Conservation (phyloP, 2,329 filamentous ascomycete species). For the Aspergillus sergii region DNA sequence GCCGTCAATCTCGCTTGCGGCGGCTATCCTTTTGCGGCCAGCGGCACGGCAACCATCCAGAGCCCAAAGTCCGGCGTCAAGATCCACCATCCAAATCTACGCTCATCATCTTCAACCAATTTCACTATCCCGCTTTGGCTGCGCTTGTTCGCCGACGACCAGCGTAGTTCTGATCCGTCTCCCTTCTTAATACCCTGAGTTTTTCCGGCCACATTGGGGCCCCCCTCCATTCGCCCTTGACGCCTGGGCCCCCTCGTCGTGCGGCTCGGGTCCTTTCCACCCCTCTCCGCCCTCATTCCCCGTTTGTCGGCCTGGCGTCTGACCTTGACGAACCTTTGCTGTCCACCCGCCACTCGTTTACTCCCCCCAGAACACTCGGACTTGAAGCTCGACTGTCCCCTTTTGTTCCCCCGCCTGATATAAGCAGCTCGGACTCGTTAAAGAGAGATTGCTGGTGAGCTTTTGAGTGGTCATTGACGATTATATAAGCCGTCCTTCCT, state of each 20-base stretch:
- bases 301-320: conserved; percentile 24
- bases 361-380: background rate
- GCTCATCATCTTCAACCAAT: conserved; percentile 20
- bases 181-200: conserved; percentile 3
- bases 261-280: conserved; percentile 31
- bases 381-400: background rate
- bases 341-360: conserved; percentile 7
- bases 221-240: conserved; percentile 13
- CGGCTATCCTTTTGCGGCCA: conserved; percentile 42
- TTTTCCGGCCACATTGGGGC: conserved; percentile 5
- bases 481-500: conserved; percentile 12
- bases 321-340: conserved; percentile 9
- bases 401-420: background rate
- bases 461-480: conserved; percentile 1
- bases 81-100: conserved; percentile 32
- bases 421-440: background rate
- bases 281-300: conserved; percentile 32
- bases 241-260: conserved; percentile 18
- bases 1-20: conserved; percentile 38
- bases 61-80: conserved; percentile 36
- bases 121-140: conserved; percentile 12
- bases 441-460: conserved; percentile 7
- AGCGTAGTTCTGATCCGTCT: background rate
- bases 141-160: conserved; percentile 16
- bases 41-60: conserved; percentile 38